phyloP scores from a whole-genome alignment of 495 filamentous ascomycete species.

The Xylona heveae region DNA sequence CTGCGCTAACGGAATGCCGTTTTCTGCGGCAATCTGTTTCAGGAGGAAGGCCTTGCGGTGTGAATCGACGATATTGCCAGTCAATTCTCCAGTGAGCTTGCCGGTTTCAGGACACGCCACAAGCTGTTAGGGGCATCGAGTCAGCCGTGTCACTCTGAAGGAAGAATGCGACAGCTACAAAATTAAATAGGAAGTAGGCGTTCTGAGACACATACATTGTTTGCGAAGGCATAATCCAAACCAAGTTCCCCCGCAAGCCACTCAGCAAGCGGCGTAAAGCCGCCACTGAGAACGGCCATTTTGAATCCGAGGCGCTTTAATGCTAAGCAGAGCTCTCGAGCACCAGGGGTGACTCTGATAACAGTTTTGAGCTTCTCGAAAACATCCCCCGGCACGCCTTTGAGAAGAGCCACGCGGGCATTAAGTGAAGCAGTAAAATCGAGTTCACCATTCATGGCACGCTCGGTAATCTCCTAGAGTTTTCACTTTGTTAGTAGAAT shows the following conservation, averaged over 20 bases:
- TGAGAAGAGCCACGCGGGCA: conserved; percentile 58
- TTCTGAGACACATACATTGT: conserved; percentile 39
- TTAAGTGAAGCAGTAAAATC: conserved; percentile 71
- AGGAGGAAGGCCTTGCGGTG: conserved; percentile 60
- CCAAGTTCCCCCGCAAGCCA: conserved; percentile 67
- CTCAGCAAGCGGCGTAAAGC: conserved; percentile 69
- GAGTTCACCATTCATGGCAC: conserved; percentile 93
- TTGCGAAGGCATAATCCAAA: conserved; percentile 72
- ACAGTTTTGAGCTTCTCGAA: conserved; percentile 56
- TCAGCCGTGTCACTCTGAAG: no score
- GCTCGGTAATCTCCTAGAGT: conserved; percentile 47
- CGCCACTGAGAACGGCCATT: conserved; percentile 77
- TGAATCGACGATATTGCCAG: conserved; percentile 61
- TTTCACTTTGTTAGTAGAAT: conserved; percentile 15
- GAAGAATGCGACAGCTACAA: no score
- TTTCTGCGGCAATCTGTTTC: conserved; percentile 49
- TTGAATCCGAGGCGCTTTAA: conserved; percentile 60
- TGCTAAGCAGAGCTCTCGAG: conserved; percentile 43
- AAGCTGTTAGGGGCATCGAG: no score
- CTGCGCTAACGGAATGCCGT: conserved; percentile 50
- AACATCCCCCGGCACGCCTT: conserved; percentile 55
- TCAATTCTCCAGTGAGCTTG: conserved; percentile 62
- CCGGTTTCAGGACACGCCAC: conserved; percentile 40
- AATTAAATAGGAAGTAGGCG: no score
- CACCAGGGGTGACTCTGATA: conserved; percentile 65